Evolutionary conservation across 2,329 filamentous ascomycete species (phyloP).

Genomic region (Tolypocladium endophyticum): DNA sequence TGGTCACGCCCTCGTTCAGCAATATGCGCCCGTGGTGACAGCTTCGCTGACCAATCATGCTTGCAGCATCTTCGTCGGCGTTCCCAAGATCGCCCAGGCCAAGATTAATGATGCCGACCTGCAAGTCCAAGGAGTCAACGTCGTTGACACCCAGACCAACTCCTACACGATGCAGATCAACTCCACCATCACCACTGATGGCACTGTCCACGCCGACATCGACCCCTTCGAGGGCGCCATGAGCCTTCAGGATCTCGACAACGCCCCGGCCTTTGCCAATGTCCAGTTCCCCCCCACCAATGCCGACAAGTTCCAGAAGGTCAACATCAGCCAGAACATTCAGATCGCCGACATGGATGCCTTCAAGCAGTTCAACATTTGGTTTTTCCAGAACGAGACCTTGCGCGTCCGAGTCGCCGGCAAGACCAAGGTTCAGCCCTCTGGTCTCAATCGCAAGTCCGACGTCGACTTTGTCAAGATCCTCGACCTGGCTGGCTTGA

Average conservation of each 20-base stretch:
- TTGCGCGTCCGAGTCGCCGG: constrained; percentile 41
- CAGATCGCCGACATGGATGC: constrained; percentile 34
- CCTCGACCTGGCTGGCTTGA: constrained; percentile 37
- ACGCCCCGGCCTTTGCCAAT: constrained; percentile 36
- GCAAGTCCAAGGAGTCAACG: constrained; percentile 37
- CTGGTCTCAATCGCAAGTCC: constrained; percentile 36
- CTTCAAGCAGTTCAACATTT: constrained; percentile 44
- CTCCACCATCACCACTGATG: constrained; percentile 42
- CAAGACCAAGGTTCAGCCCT: constrained; percentile 39
- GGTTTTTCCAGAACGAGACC: constrained; percentile 39
- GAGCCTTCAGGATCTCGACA: constrained; percentile 40
- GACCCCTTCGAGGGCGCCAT: constrained; percentile 40
- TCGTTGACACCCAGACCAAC: constrained; percentile 33
- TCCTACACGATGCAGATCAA: constrained; percentile 43
- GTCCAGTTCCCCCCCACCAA: constrained; percentile 42
- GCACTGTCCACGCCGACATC: constrained; percentile 39
- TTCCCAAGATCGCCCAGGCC: constrained; percentile 45
- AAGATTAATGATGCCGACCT: constrained; percentile 44
- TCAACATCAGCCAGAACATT: constrained; percentile 41
- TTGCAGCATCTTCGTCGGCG: constrained; percentile 41
- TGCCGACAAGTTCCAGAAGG: constrained; percentile 33
- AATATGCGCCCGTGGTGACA: neutral
- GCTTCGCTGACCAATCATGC: neutral
- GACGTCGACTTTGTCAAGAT: constrained; percentile 46
- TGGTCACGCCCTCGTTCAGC: neutral